Base-by-base conservation (phyloP, 257 asterid genomes). In the Coffea eugenioides region DNA sequence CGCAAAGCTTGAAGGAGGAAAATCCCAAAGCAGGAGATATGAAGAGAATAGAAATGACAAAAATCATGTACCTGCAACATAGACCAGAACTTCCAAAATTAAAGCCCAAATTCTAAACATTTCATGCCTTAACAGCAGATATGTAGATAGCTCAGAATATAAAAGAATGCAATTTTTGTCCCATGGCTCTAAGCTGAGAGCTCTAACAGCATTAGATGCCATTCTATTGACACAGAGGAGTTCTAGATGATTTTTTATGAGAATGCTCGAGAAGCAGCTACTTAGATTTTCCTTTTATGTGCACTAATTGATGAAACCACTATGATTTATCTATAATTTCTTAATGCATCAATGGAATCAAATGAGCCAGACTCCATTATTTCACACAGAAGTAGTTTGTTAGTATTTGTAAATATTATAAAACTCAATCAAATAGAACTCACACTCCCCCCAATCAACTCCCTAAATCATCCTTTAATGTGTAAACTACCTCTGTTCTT, bases 401-500 rank as follows among this genome's bases (percentile, higher is more conserved):
- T 18, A 69, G 13, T 16, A 46, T 12, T 6, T 46, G 25, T 51
- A 11, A 67, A 25, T 0, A 51, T 68, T 77, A 34, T 23, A 9
- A 16, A 12, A 39, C 45, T 3, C 27, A 69, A 78, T 41, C 49
- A 57, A 48, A 36, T 56, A 3, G 8, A 59, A 72, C 21, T 61
- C 16, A 3, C 49, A 23, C 7, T 39, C 69, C 77, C 75, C 31
- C 51, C n/a, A 20, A 23, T 15, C 25, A 15, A 16, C 67, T 31
- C 76, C 57, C 68, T n/a, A 18, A 34, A 39, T 72, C 34, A 73
- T 16, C 13, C 25, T 43, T 11, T 59, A 51, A 48, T 56, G n/a
- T 20, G 13, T 51, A 80, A 51, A 73, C 65, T 64, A 95, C 99
- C 97, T 95, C 98, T 66, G 99, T 95, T 83, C 98, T 95, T 80